phyloP scores from a whole-genome alignment of 1,284 basidiomycete genomes.

The Moniliella sp. region DNA sequence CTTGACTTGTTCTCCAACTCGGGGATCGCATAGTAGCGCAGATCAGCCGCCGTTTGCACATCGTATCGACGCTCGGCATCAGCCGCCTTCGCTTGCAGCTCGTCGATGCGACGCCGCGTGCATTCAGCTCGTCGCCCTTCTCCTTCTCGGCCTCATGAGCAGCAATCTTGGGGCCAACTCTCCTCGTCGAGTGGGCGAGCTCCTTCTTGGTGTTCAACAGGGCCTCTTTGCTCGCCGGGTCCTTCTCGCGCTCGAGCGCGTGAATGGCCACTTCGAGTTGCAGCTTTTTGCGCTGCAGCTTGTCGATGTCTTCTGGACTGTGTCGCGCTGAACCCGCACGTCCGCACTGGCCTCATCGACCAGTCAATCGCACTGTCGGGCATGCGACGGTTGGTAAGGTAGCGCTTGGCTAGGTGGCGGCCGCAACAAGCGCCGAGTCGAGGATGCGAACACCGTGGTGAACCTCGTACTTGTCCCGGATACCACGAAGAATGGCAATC shows the following conservation, averaged over 20 bases:
- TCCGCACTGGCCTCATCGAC: slow-evolving; percentile 39
- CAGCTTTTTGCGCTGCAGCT: slow-evolving; percentile 71
- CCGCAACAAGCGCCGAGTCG: slow-evolving; percentile 69
- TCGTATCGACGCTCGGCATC: slow-evolving; percentile 67
- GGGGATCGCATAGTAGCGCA: slow-evolving; percentile 78
- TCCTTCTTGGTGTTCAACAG: slow-evolving; percentile 56
- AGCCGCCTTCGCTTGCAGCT: slow-evolving; percentile 73
- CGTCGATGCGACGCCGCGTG: slow-evolving; percentile 65
- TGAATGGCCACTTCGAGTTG: slow-evolving; percentile 89
- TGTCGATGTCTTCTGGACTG: slow-evolving; percentile 84
- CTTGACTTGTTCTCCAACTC: slow-evolving; percentile 53
- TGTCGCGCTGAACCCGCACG: slow-evolving; percentile 47
- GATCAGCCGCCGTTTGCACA: slow-evolving; percentile 44
- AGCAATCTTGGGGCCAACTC: slow-evolving; percentile 66
- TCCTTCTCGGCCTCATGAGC: slow-evolving; percentile 74
- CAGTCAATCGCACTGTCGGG: slow-evolving; percentile 35
- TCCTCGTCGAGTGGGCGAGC: slow-evolving; percentile 65
- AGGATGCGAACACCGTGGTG: slow-evolving; percentile 48
- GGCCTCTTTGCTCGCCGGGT: slow-evolving; percentile 66
- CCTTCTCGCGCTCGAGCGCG: slow-evolving; percentile 61
- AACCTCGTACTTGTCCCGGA: slow-evolving; percentile 56
- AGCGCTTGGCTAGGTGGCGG: slow-evolving; percentile 79
- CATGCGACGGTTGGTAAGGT: slow-evolving; percentile 41
- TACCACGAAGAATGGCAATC: slow-evolving; percentile 74
- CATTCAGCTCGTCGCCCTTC: slow-evolving; percentile 63